phyloP scores from a whole-genome alignment of 1,284 basidiomycete genomes.

The Ceratobasidium sp. region DNA sequence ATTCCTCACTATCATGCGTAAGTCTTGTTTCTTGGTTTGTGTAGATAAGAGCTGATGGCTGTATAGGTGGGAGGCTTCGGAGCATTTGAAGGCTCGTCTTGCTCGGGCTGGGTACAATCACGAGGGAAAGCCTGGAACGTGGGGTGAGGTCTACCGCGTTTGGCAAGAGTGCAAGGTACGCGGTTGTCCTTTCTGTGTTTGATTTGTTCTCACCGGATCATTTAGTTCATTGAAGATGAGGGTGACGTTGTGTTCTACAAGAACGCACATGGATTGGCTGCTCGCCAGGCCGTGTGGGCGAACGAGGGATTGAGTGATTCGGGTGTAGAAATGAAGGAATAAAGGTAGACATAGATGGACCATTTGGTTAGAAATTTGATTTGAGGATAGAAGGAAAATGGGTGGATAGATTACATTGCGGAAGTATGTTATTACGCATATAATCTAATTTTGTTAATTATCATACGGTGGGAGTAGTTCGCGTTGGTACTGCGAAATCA shows the following conservation, averaged over 20 bases:
- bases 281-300: conserved; percentile 43
- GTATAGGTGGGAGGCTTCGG: conserved; percentile 85
- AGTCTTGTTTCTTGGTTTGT: conserved; percentile 43
- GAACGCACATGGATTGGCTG: conserved; percentile 62
- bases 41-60: conserved; percentile 5
- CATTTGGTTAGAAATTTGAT: no score
- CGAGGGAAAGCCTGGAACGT: conserved; percentile 71
- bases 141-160: conserved; percentile 79
- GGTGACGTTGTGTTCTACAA: conserved; percentile 69
- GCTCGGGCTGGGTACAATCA: conserved; percentile 64
- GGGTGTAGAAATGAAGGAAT: conserved; percentile 69
- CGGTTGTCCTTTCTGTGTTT: background rate
- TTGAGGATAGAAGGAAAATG: no score
- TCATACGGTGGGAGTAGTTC: no score
- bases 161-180: conserved; percentile 74
- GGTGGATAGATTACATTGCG: no score
- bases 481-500: no score
- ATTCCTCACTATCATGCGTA: conserved; percentile 57
- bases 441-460: no score
- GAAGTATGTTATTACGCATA: no score
- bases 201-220: background rate
- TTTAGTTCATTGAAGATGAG: conserved; percentile 63
- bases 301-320: conserved; percentile 79
- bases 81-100: conserved; percentile 84
- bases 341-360: no score